These are phyloP conservation scores for Lavandula angustifolia DNA, from an alignment of 257 asterid genomes.

Conservation along the genomic window DNA sequence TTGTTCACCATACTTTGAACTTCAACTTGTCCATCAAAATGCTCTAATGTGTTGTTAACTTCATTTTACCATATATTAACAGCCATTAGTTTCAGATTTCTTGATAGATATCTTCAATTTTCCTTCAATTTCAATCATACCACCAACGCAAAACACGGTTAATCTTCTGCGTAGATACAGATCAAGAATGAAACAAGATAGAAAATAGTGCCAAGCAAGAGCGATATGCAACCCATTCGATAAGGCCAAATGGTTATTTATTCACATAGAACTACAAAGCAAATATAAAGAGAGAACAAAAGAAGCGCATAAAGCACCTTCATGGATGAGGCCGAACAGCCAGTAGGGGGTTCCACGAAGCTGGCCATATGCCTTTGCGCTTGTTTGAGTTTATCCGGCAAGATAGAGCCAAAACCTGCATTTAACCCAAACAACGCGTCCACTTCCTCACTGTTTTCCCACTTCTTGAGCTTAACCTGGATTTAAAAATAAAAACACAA, in stretches of 20 bases:
- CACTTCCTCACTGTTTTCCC: slow-evolving; percentile 60
- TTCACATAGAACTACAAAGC: not conserved
- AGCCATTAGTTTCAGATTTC: too few species aligned
- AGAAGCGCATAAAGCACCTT: slow-evolving; percentile 47
- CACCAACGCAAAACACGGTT: not conserved
- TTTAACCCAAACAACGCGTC: slow-evolving; percentile 55
- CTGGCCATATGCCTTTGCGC: slow-evolving; percentile 52
- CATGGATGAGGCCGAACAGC: slow-evolving; percentile 65
- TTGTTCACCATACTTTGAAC: slow-evolving; percentile 9
- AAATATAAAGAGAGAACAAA: slow-evolving; percentile 11
- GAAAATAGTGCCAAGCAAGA: not conserved
- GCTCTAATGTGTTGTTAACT: not conserved
- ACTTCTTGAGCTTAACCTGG: slow-evolving; percentile 66
- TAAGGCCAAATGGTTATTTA: not conserved
- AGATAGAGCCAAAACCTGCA: slow-evolving; percentile 75
- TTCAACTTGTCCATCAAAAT: slow-evolving; percentile 4
- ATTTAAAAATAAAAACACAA: not conserved
- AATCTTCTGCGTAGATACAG: not conserved
- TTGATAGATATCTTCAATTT: not conserved
- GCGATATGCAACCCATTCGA: not conserved
- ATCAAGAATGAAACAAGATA: not conserved
- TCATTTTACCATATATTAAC: not conserved
- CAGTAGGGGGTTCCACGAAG: slow-evolving; percentile 50
- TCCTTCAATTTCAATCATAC: not conserved
- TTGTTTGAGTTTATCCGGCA: slow-evolving; percentile 52